Percentiles rank a stretch among this genome's conserved stretches.
Conservation (phyloP, 192 early-diverging fungal genomes). For the Rhizoclosmatium globosum region DNA sequence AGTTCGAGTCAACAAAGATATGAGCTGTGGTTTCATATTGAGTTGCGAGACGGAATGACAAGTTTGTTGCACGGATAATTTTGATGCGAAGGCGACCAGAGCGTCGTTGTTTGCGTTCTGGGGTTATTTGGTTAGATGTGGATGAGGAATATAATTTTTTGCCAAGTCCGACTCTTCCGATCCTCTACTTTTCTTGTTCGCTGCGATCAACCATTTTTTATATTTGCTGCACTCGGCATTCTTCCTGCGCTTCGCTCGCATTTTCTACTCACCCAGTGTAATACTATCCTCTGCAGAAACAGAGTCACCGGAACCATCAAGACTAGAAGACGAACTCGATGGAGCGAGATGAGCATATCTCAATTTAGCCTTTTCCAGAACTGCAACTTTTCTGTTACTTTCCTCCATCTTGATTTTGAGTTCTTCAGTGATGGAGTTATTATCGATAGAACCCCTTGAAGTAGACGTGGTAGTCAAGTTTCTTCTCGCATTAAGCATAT, state of each 20-base stretch:
- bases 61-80: constrained; percentile 47
- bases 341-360: constrained; percentile 82
- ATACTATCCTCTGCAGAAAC: constrained; percentile 25
- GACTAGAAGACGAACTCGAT: constrained; percentile 53
- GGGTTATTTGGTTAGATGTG: not conserved
- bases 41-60: constrained; percentile 53
- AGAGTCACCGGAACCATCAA: constrained; percentile 31
- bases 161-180: not conserved
- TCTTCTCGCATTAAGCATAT: constrained; percentile 49
- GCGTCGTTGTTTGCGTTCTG: constrained; percentile 36
- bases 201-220: constrained; percentile 79
- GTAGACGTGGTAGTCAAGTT: constrained; percentile 20
- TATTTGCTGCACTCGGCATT: constrained; percentile 80
- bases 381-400: constrained; percentile 44
- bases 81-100: constrained; percentile 48
- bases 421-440: constrained; percentile 31
- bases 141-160: not conserved
- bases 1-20: constrained; percentile 81
- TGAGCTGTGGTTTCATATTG: constrained; percentile 77
- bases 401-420: constrained; percentile 52
- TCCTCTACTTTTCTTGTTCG: constrained; percentile 59
- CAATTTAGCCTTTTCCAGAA: constrained; percentile 65
- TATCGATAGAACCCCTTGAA: not conserved
- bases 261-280: constrained; percentile 44
- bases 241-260: constrained; percentile 39